Evolutionary conservation across 371 early-diverging fungal genomes (phyloP).

Genomic region (Mortierella sp.): DNA sequence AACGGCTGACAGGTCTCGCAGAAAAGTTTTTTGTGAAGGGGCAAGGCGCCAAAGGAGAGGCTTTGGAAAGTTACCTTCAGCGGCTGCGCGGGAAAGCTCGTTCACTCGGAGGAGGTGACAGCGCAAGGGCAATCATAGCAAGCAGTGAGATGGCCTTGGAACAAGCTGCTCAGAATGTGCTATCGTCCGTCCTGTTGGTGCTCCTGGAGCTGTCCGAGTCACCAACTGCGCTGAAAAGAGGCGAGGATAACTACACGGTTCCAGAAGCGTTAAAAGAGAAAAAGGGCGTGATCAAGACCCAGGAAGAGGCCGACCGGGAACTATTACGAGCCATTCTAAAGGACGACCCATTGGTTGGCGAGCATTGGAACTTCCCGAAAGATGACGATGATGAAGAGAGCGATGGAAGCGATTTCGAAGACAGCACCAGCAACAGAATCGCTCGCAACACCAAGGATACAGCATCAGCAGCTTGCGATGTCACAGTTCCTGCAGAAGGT

Average conservation of each 20-base stretch:
- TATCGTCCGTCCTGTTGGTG: conserved; percentile 33
- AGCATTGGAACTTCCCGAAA: conserved; percentile 23
- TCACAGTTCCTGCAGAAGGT: background rate
- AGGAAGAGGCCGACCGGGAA: conserved; percentile 24
- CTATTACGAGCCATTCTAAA: conserved; percentile 26
- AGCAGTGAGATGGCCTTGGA: conserved; percentile 30
- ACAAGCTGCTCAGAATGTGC: conserved; percentile 33
- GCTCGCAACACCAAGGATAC: background rate
- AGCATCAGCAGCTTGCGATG: background rate
- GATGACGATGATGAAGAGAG: conserved; percentile 5
- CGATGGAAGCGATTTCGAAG: conserved; percentile 44
- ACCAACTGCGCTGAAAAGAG: conserved; percentile 15
- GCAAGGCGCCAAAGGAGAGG: conserved; percentile 24
- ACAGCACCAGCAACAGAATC: conserved; percentile 24
- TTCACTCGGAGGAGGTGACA: conserved; percentile 23
- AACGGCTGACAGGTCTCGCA: conserved; percentile 20
- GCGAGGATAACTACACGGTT: conserved; percentile 11
- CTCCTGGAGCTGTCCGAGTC: conserved; percentile 44
- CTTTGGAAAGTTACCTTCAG: conserved; percentile 16
- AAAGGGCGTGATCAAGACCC: conserved; percentile 6
- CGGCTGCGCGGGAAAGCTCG: conserved; percentile 14
- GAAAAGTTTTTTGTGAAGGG: conserved; percentile 37
- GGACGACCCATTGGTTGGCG: conserved; percentile 37
- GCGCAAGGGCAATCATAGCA: conserved; percentile 3
- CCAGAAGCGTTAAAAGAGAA: conserved; percentile 16